A percentile compares a stretch with the other conserved stretches of the same genome.
Evolutionary conservation across 495 filamentous ascomycete genomes (phyloP).

Genomic region (Bacidia rubella): DNA sequence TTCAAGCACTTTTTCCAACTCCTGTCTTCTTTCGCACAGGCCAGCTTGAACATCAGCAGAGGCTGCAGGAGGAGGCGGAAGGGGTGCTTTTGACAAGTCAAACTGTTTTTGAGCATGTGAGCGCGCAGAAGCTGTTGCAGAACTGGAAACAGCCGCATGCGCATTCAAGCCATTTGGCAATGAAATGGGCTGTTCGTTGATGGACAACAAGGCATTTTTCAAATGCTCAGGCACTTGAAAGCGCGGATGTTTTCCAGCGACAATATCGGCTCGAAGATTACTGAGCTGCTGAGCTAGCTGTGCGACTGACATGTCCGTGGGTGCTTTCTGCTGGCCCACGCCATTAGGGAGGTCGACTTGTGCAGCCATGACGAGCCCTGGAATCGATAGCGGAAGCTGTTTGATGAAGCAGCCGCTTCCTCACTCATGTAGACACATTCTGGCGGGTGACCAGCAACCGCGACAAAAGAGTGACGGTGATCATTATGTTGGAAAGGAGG

Average conservation of each 20-base stretch:
- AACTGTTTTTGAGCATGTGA: background rate
- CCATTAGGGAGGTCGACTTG: slow-evolving; percentile 7
- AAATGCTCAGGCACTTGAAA: slow-evolving; percentile 6
- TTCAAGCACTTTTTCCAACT: slow-evolving; percentile 62
- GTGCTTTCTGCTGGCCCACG: background rate
- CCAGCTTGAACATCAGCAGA: background rate
- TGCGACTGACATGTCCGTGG: background rate
- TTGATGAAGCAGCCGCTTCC: background rate
- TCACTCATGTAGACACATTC: background rate
- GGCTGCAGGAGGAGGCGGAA: background rate
- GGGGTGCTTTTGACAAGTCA: background rate
- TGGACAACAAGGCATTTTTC: background rate
- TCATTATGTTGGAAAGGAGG: background rate
- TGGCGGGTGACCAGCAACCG: background rate
- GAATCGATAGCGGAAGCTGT: background rate
- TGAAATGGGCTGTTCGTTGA: background rate
- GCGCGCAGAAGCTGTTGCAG: background rate
- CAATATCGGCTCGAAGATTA: slow-evolving; percentile 58
- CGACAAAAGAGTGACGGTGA: background rate
- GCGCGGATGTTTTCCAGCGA: slow-evolving; percentile 12
- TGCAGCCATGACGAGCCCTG: background rate
- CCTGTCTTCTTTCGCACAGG: slow-evolving; percentile 60
- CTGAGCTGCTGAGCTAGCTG: slow-evolving; percentile 44
- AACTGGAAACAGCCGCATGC: slow-evolving; percentile 1
- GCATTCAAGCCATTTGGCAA: slow-evolving; percentile 1